Evolutionary conservation across 768 basidiomycete species (phyloP).

Genomic region (Russula olivacea): DNA sequence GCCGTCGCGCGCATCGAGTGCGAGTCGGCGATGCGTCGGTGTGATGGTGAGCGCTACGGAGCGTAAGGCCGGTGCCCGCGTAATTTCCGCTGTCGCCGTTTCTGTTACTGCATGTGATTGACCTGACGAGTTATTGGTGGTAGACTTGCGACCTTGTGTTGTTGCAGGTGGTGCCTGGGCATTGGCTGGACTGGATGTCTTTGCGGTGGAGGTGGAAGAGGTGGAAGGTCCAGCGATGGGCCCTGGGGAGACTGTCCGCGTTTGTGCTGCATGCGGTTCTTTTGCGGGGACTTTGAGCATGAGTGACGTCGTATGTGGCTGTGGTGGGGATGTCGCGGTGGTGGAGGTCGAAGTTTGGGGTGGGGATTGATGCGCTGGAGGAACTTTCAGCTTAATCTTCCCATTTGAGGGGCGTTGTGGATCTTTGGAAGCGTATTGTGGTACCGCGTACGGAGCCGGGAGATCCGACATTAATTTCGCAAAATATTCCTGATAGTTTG

Average conservation of each 20-base stretch:
- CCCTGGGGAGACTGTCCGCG: conserved; percentile 26
- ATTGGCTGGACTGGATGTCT: conserved; percentile 13
- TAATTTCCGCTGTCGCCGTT: conserved; percentile 18
- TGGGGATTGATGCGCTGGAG: conserved; percentile 37
- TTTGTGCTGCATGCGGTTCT: conserved; percentile 1
- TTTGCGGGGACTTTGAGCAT: conserved; percentile 24
- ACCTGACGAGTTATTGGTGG: not conserved
- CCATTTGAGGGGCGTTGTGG: conserved; percentile 35
- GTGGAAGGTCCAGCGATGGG: conserved; percentile 23
- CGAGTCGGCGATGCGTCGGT: conserved; percentile 53
- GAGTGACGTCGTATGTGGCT: conserved; percentile 25
- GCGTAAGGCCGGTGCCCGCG: conserved; percentile 25
- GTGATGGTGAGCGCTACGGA: conserved; percentile 31
- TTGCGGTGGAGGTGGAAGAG: conserved; percentile 7
- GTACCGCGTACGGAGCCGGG: conserved; percentile 57
- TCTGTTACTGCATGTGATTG: not conserved
- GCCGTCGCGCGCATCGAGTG: conserved; percentile 60
- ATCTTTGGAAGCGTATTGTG: conserved; percentile 48
- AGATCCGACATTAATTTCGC: conserved; percentile 72
- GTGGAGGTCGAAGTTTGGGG: conserved; percentile 25
- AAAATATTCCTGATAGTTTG: conserved; percentile 54
- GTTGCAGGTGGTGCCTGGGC: conserved; percentile 22
- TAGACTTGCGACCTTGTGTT: conserved; percentile 18
- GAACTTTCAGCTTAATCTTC: conserved; percentile 71
- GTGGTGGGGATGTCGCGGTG: conserved; percentile 28